Evolutionary conservation across 2,329 filamentous ascomycete genomes (phyloP), one percentile per base, ranked within the genome.

Genomic region (Xylaria sp.): DNA sequence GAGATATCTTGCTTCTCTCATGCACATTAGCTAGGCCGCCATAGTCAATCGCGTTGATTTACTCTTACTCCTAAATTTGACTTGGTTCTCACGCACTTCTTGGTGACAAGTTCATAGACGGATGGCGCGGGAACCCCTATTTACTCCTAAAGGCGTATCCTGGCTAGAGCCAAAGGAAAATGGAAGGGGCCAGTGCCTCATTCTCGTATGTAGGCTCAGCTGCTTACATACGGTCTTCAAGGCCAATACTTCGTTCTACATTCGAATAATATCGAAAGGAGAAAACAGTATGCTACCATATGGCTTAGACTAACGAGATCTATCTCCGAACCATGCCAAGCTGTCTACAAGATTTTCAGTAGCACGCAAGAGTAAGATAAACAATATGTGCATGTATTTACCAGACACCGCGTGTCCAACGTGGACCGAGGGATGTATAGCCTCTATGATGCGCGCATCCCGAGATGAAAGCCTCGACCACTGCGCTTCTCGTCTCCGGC

Each of bases 361-460:
- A 25, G 20, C 0, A 63, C 15, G 13, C 34, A 41, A 50, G 18
- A 18, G 13, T n/a, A 44, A 62, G 23, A 57, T 13, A 57, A 52
- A 15, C 28, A 31, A 58, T 66, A 69, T 71, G n/a, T 67, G 64
- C 67, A 69, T 69, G 44, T 71, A 71, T 69, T 64, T 69, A 67
- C 63, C 12, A 65, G 66, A 69, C 69, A 71, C 69, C 56, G 54
- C 31, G 51, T 61, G 55, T 48, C 60, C 28, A 46, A 67, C 55
- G 48, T 44, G 34, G 18, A 37, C 41, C 37, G 50, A 65, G 56
- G 44, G 8, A 23, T 46, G 23, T 18, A 65, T 69, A 65, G 64
- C 63, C 57, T 68, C 56, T 62, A 66, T 51, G 52, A 31, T 58
- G 56, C 59, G 67, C 61, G 52, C 55, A 65, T 52, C 57, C 51